phyloP scores from a whole-genome alignment of 306 rosid genomes.

The Begonia masoniana region DNA sequence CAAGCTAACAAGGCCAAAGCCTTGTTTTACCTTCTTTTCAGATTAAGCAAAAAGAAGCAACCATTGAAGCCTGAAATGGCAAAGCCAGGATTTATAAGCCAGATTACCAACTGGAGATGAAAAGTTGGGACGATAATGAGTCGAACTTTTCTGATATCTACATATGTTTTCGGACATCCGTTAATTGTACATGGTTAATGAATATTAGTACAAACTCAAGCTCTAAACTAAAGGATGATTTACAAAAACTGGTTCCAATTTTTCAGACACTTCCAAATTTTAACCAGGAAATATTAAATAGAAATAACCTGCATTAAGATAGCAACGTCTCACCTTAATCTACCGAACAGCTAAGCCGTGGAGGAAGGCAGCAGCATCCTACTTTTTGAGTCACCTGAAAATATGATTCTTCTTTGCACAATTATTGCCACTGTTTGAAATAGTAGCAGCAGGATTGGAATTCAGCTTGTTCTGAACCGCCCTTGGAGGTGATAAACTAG shows the following conservation, averaged over 20 bases:
- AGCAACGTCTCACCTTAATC: neutral
- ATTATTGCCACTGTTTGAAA: neutral
- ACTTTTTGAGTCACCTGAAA: neutral
- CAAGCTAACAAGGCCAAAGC: too few relatives aligned
- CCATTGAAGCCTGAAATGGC: too few relatives aligned
- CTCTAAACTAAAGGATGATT: neutral
- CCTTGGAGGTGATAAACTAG: slow-evolving; percentile 16
- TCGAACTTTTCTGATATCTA: neutral
- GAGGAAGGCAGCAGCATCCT: neutral
- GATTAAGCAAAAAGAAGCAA: too few relatives aligned
- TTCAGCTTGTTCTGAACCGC: slow-evolving; percentile 9
- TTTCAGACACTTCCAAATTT: neutral
- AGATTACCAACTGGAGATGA: too few relatives aligned
- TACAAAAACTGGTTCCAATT: neutral
- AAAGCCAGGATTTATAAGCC: too few relatives aligned
- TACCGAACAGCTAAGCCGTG: neutral
- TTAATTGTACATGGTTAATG: slow-evolving; percentile 1
- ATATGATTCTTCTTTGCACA: neutral
- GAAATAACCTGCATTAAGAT: neutral
- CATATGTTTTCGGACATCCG: too few relatives aligned
- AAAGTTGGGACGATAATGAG: neutral
- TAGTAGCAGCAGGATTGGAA: slow-evolving; percentile 3
- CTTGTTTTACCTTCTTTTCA: too few relatives aligned
- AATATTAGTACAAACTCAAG: neutral
- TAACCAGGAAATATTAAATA: neutral